phyloP scores from a whole-genome alignment of 139 green algal genomes.

The Nannochloris sp. region DNA sequence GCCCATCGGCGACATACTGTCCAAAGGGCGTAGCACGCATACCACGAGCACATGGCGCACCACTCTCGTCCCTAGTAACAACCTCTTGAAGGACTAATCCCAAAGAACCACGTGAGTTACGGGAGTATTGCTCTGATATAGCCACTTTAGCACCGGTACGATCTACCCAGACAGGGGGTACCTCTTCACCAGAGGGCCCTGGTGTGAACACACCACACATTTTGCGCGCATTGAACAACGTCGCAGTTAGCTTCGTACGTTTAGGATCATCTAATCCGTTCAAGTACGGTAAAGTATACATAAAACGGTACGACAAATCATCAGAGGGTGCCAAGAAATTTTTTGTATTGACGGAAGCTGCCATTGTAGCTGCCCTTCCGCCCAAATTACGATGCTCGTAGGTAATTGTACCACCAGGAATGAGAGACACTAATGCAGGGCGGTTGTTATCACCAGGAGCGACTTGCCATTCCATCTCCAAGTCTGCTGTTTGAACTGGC shows the following conservation, averaged over 20 bases:
- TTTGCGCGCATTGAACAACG: conserved; percentile 62
- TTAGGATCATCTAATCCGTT: conserved; percentile 46
- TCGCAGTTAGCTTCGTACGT: conserved; percentile 31
- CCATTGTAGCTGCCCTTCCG: conserved; percentile 41
- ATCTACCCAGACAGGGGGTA: conserved; percentile 90
- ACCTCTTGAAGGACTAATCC: conserved; percentile 74
- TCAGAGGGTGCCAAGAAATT: conserved; percentile 67
- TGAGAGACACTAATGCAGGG: conserved; percentile 40
- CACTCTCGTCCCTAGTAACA: conserved; percentile 52
- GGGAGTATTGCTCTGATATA: conserved; percentile 46
- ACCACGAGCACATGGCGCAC: conserved; percentile 24
- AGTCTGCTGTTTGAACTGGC: conserved; percentile 45
- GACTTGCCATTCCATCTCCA: conserved; percentile 63
- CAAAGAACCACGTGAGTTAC: conserved; percentile 40
- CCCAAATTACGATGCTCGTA: conserved; percentile 69
- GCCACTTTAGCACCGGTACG: conserved; percentile 74
- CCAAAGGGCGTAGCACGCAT: conserved; percentile 22
- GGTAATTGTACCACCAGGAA: conserved; percentile 42
- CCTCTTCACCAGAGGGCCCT: conserved; percentile 61
- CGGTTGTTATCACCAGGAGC: conserved; percentile 45
- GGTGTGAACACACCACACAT: conserved; percentile 14
- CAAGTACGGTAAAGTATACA: conserved; percentile 58
- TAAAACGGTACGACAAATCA: conserved; percentile 65
- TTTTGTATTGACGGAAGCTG: conserved; percentile 51
- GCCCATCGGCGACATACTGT: conserved; percentile 56